These are phyloP conservation scores for Oryza glumipatula DNA, from an alignment of 176 grass and related monocot species.

Conservation along the genomic window DNA sequence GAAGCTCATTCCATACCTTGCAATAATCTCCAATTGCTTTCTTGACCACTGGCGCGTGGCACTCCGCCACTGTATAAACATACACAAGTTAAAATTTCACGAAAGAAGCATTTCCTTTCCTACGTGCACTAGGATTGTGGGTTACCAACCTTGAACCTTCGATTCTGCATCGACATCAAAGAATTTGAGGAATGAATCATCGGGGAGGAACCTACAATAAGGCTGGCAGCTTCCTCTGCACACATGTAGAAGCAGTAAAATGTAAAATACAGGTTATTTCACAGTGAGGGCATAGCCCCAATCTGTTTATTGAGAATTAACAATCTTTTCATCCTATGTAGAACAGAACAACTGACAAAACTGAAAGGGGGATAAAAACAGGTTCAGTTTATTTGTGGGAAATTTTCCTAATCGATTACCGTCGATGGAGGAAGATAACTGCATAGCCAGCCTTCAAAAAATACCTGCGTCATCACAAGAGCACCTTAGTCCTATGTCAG, in stretches of 20 bases:
- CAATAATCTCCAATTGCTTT: constrained; percentile 71
- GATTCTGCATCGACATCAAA: constrained; percentile 72
- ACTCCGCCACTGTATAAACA: constrained; percentile 55
- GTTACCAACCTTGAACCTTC: constrained; percentile 75
- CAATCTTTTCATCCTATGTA: not conserved
- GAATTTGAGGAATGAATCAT: constrained; percentile 84
- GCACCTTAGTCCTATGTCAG: not conserved
- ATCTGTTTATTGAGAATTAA: not conserved
- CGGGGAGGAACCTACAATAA: constrained; percentile 79
- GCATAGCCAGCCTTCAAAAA: constrained; percentile 90
- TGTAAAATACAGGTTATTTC: constrained; percentile 29
- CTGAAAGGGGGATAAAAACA: not conserved
- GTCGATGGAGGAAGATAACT: constrained; percentile 74
- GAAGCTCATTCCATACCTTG: constrained; percentile 39
- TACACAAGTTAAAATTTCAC: not conserved
- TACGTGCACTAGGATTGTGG: not conserved
- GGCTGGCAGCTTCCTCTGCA: constrained; percentile 87
- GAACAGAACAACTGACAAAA: not conserved
- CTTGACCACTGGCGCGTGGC: constrained; percentile 54
- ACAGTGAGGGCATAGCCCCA: not conserved
- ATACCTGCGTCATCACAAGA: constrained; percentile 50
- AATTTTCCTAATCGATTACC: constrained; percentile 38
- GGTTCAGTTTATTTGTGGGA: not conserved
- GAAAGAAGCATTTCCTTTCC: not conserved
- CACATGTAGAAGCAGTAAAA: not conserved